Evolutionary conservation across 164 flowering plant species (phyloP).

Genomic region (Platanus orientalis): DNA sequence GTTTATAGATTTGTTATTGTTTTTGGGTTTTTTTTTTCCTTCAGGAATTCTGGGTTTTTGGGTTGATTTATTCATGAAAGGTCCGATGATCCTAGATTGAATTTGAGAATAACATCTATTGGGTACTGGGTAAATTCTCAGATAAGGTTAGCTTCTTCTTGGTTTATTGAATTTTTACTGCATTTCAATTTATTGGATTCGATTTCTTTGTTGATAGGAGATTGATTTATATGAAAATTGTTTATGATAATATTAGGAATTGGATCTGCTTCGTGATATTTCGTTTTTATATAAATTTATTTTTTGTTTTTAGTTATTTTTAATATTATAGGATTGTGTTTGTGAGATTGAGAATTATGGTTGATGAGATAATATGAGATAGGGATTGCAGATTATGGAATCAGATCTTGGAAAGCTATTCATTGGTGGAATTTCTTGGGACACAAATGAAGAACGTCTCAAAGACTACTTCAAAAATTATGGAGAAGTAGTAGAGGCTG

Average conservation of each 20-base stretch:
- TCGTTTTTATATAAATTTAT: not conserved
- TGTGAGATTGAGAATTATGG: slow-evolving; percentile 7
- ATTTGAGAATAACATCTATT: slow-evolving; percentile 28
- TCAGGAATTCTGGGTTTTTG: slow-evolving; percentile 19
- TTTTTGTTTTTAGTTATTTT: too few species aligned
- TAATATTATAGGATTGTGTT: not conserved
- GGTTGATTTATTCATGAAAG: slow-evolving; percentile 29
- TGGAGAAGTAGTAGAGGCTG: slow-evolving; percentile 87
- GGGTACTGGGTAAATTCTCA: slow-evolving; percentile 9
- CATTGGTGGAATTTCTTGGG: slow-evolving; percentile 94
- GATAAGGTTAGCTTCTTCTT: slow-evolving; percentile 29
- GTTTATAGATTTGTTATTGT: not conserved
- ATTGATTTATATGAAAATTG: not conserved
- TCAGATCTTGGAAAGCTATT: slow-evolving; percentile 88
- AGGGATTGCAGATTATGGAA: slow-evolving; percentile 55
- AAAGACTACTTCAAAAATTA: slow-evolving; percentile 64
- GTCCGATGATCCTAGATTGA: slow-evolving; percentile 40
- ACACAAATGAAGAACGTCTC: slow-evolving; percentile 77
- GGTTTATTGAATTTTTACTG: slow-evolving; percentile 7
- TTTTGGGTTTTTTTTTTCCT: too few species aligned
- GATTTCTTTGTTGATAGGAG: not conserved
- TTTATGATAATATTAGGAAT: too few species aligned
- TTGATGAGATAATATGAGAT: slow-evolving; percentile 13
- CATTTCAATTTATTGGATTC: slow-evolving; percentile 13
- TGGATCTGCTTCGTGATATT: not conserved